Percentiles rank a stretch among this genome's conserved stretches.
Evolutionary conservation across 2,329 filamentous ascomycete genomes (phyloP).

Genomic region (Fusarium coicis): DNA sequence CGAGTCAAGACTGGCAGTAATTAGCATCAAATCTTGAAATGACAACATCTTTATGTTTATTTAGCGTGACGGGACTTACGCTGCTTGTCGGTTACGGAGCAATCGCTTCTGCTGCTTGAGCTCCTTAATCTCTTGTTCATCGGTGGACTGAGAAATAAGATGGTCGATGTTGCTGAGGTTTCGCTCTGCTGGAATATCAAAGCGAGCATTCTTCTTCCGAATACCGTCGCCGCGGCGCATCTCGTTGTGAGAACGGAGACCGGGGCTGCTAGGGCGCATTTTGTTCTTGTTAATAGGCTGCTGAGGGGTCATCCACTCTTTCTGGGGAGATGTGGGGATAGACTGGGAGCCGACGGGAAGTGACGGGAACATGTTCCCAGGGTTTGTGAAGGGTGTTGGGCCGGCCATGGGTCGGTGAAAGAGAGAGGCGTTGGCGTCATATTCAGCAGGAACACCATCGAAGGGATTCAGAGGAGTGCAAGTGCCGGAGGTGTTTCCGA

Average conservation of each 20-base stretch:
- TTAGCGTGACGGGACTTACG: constrained; percentile 69
- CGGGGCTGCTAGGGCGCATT: constrained; percentile 74
- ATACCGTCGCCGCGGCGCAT: constrained; percentile 86
- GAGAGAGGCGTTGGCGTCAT: constrained; percentile 63
- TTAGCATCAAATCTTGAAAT: constrained; percentile 22
- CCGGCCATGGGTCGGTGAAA: constrained; percentile 65
- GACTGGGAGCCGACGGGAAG: constrained; percentile 59
- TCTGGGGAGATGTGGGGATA: constrained; percentile 66
- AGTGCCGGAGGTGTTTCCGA: constrained; percentile 61
- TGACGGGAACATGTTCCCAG: constrained; percentile 65
- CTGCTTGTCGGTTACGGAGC: constrained; percentile 93
- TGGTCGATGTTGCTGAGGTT: constrained; percentile 96
- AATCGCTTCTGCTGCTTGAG: constrained; percentile 98
- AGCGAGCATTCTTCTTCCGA: constrained; percentile 98
- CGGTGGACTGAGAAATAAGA: constrained; percentile 85
- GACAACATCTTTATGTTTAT: constrained; percentile 1
- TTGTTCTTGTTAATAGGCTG: constrained; percentile 64
- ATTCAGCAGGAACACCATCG: constrained; percentile 65
- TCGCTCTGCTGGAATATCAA: constrained; percentile 94
- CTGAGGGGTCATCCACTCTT: constrained; percentile 65
- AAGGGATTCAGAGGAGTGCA: constrained; percentile 80
- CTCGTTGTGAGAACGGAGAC: constrained; percentile 79
- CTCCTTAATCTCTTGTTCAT: constrained; percentile 96
- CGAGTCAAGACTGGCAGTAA: constrained; percentile 79
- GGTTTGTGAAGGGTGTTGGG: constrained; percentile 66